phyloP scores from a whole-genome alignment of 495 filamentous ascomycete genomes.

The Apiosordaria backusii region DNA sequence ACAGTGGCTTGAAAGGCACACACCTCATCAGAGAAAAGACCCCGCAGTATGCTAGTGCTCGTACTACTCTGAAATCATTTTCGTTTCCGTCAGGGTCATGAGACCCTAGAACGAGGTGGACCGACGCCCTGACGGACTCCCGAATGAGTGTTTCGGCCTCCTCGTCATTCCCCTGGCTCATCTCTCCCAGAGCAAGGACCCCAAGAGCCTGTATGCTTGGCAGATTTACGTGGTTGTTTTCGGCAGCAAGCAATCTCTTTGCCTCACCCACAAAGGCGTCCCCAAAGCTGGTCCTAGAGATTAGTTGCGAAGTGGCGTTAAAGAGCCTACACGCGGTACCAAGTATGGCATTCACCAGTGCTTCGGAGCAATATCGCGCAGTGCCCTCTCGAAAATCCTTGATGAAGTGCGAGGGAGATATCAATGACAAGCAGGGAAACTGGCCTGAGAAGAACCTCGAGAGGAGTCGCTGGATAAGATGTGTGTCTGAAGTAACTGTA shows the following conservation, averaged over 20 bases:
- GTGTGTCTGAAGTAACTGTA: constrained; percentile 21
- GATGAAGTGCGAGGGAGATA: constrained; percentile 24
- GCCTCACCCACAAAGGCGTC: constrained; percentile 32
- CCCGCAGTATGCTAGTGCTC: constrained; percentile 27
- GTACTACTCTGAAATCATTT: constrained; percentile 18
- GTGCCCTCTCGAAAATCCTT: constrained; percentile 23
- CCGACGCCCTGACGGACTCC: constrained; percentile 25
- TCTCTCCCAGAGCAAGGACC: constrained; percentile 27
- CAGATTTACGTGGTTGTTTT: constrained; percentile 18
- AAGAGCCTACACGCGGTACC: constrained; percentile 23
- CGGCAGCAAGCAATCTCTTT: constrained; percentile 20
- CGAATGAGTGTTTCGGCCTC: constrained; percentile 24
- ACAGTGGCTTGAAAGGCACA: neutral
- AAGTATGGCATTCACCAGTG: constrained; percentile 28
- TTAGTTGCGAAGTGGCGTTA: constrained; percentile 17
- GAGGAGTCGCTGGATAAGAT: constrained; percentile 24
- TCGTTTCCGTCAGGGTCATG: neutral
- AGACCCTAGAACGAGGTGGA: constrained; percentile 21
- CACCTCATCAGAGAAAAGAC: constrained; percentile 28
- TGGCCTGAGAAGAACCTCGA: constrained; percentile 19
- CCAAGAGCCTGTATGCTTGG: constrained; percentile 29
- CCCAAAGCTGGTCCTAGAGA: constrained; percentile 26
- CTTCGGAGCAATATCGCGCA: constrained; percentile 25
- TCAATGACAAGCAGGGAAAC: constrained; percentile 19
- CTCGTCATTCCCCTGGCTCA: constrained; percentile 25